Evolutionary conservation across 805 yeast species (phyloP), one percentile per base, ranked within the genome.

Genomic region (Cyberlindnera galapagoensis): DNA sequence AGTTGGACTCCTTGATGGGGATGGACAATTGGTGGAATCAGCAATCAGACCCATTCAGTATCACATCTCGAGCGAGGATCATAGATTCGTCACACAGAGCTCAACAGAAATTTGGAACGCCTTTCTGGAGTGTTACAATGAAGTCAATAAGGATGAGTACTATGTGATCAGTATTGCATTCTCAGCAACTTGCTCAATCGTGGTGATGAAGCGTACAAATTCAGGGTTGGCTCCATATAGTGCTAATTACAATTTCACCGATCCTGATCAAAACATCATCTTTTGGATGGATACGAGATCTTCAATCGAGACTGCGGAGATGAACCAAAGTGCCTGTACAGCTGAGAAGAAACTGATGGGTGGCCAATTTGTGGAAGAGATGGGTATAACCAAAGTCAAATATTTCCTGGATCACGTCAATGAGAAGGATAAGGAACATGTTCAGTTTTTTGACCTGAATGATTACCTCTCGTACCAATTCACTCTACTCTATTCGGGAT

Each of bases 281-380:
- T 59, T 75, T 30, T 75, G 82, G 81, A 75, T 75, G 80, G 80
- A 75, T 43, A 56, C 62, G 13, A 54, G 74, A 18, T 57, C 75
- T 3, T 43, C 35, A 3, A 24, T 45, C 2, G 65, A 71, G 38
- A 62, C 67, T 24, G 24, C 34, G 17, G 33, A 21, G 9, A 45
- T 62, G 18, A 40, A 43, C 11, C 13, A 17, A 1, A 16, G 3
- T 1, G 16, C 43, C 7, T 21, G 30, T 7, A 47, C 47, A 6
- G 51, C 47, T 6, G 38, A 44, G 7, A 41, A 54, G 26, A 36
- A 40, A 1, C 42, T 40, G 24, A 46, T 65, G 30, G 74, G 76
- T 7, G 72, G 72, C 2, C 45, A 53, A 1, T 62, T 73, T 21
- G 60, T 71, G 5, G 72, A 76, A 2, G 81, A 75, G 43, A 67